These are phyloP conservation scores for Globisporangium viniferum DNA, from an alignment of 352 stramenopile species.

Conservation along the genomic window DNA sequence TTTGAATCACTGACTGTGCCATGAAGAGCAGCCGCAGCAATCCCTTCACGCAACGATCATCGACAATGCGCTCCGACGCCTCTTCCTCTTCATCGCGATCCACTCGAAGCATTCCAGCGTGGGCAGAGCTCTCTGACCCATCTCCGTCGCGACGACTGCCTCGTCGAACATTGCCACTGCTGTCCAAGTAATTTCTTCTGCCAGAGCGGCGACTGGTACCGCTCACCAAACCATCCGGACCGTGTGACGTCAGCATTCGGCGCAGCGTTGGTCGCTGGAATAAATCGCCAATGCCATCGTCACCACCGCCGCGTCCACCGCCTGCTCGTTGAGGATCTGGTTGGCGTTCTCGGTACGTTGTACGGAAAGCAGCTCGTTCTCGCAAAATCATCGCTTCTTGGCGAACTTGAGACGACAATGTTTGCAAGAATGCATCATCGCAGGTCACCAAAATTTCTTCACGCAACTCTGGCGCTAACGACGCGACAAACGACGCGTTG, in stretches of 20 bases:
- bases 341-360: conserved; percentile 60
- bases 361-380: conserved; percentile 87
- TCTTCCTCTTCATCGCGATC: conserved; percentile 71
- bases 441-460: conserved; percentile 97
- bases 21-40: conserved; percentile 79
- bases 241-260: conserved; percentile 79
- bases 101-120: conserved; percentile 68
- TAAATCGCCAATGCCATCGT: conserved; percentile 54
- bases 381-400: conserved; percentile 95
- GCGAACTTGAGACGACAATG: conserved; percentile 91
- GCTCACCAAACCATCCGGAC: conserved; percentile 36
- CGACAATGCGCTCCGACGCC: conserved; percentile 54
- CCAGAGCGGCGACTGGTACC: conserved; percentile 35
- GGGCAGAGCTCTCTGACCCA: conserved; percentile 20
- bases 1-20: conserved; percentile 77
- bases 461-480: conserved; percentile 92
- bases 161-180: conserved; percentile 28
- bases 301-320: conserved; percentile 29
- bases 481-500: conserved; percentile 97
- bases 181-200: conserved; percentile 36
- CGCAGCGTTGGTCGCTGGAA: conserved; percentile 75
- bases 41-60: conserved; percentile 60
- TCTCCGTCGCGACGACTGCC: conserved; percentile 38
- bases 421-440: conserved; percentile 94
- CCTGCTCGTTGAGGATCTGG: conserved; percentile 23